Percentiles rank a stretch among this genome's conserved stretches.
phyloP scores from a whole-genome alignment of 148 eudicot genomes.

The Selenicereus undatus region DNA sequence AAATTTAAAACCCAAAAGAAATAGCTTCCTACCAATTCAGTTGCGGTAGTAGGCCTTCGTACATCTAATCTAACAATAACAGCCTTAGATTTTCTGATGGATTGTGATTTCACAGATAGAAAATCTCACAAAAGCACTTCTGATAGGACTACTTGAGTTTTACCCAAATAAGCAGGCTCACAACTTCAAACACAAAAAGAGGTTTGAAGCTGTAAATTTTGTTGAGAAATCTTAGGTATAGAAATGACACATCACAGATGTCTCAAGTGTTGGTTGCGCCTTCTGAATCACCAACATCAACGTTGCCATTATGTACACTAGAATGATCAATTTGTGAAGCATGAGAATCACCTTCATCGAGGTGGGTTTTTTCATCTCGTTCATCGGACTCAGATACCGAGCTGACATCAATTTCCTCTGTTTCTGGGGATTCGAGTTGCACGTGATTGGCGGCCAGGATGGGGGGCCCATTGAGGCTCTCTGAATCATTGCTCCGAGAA shows the following conservation, averaged over 20 bases:
- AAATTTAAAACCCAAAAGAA: too few species aligned
- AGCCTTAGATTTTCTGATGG: too few species aligned
- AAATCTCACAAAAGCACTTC: not conserved
- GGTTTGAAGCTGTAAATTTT: not conserved
- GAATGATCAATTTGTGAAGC: conserved; percentile 9
- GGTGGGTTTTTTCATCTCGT: not conserved
- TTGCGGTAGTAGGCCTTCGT: too few species aligned
- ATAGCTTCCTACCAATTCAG: too few species aligned
- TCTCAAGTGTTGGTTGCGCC: conserved; percentile 11
- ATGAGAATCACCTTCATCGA: conserved; percentile 15
- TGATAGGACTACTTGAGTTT: not conserved
- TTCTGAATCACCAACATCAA: conserved; percentile 4
- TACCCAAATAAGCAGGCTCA: not conserved
- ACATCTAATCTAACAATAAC: too few species aligned
- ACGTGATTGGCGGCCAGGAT: conserved; percentile 45
- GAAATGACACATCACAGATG: not conserved
- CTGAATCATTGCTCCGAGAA: conserved; percentile 51
- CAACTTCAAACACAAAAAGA: not conserved
- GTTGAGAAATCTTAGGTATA: not conserved
- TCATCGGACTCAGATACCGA: conserved; percentile 40
- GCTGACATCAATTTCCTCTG: conserved; percentile 53
- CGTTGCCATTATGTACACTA: conserved; percentile 10
- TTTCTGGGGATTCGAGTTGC: conserved; percentile 55
- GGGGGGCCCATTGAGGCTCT: conserved; percentile 19
- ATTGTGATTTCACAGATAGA: too few species aligned